Evolutionary conservation across 2,329 filamentous ascomycete species (phyloP), one percentile per base, ranked within the genome.

Genomic region (Davidsoniella australis): DNA sequence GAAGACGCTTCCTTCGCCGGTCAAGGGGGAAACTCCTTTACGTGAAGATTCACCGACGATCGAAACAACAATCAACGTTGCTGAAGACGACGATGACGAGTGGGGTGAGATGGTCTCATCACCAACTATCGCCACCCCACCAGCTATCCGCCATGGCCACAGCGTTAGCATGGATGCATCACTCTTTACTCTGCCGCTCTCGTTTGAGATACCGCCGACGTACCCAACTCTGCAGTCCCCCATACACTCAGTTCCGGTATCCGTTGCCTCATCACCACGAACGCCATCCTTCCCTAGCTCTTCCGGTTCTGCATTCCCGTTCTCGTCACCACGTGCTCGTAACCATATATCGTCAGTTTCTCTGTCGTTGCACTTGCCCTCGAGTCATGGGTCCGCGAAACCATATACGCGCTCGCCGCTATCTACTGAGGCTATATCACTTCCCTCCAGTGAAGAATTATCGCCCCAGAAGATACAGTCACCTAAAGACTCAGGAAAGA

Each of bases 41-140:
- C 10, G 14, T 42, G 17, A 14, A 24, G 41, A 8, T 20, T 42
- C 18, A 14, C 41, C 41, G 5, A 20, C 16, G 6, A 4, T 12
- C 12, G 29, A 33, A 33, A 12, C 17, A 18, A 39, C 47, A 43
- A 54, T 33, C 29, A n/a, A 55, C 56, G 43, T 41, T 29, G 57
- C 57, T 0, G 59, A 59, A 0, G 62, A 64, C 5, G 63, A 68
- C 0, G 69, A 73, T 4, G 71, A 75, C 41, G 73, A 77, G 37
- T 78, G 74, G 74, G 74, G 74, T 2, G 74, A 78, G 53, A 78
- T 78, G 74, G 64, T 78, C 9, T 46, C 50, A 4, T 51, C 49
- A 18, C 48, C 42, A 29, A 41, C 20, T 17, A 12, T 29, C 7
- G 26, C 37, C 6, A 39, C 39, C 10, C 24, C 47, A 16, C 24